Evolutionary conservation across 2,329 filamentous ascomycete genomes (phyloP), one percentile per base, ranked within the genome.

Genomic region (Xylariaceae sp.): DNA sequence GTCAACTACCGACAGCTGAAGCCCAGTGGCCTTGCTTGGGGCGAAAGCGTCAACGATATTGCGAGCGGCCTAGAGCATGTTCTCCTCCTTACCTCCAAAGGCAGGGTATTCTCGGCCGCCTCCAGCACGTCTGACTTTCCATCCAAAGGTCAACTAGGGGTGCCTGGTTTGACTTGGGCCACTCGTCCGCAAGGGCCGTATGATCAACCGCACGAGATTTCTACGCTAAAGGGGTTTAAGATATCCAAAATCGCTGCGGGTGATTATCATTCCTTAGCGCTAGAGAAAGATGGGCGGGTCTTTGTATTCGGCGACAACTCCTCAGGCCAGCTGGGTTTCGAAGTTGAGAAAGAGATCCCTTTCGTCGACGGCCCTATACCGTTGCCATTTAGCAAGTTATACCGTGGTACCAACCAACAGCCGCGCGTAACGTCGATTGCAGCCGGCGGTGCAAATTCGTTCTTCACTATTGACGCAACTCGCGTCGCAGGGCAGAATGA

Each of bases 291-390:
- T 46, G 93, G 93, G 13, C 83, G 85, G 13, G 81, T 94, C 13
- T 96, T 94, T 71, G 80, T 86, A 6, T 97, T 96, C 74, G 94
- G 94, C 30, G 92, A 97, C 71, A 97, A 97, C 73, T 86, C 86
- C 0, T 83, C 84, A 36, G 94, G 94, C n/a, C 94, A 97, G 72
- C 80, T 97, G 3, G 93, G 93, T n/a, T 85, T 93, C 64, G 84
- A 91, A 44, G 83, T 82, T 47, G 84, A 85, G 42, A 70, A 81
- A 0, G 82, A 87, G 23, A 76, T 83, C 13, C 78, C 83, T 6
- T 82, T 76, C 52, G 77, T 89, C 20, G 89, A 93, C 60, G 80
- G 81, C 0, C 92, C 94, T 0, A 83, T 85, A 3, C 80, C 86
- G 5, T 70, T 97, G 2, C 82, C 89, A 1, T 81, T 90, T 32